Percentiles rank a stretch among this genome's conserved stretches.
Conservation (phyloP, 75 land plant species). For the Selaginella tamariscina region DNA sequence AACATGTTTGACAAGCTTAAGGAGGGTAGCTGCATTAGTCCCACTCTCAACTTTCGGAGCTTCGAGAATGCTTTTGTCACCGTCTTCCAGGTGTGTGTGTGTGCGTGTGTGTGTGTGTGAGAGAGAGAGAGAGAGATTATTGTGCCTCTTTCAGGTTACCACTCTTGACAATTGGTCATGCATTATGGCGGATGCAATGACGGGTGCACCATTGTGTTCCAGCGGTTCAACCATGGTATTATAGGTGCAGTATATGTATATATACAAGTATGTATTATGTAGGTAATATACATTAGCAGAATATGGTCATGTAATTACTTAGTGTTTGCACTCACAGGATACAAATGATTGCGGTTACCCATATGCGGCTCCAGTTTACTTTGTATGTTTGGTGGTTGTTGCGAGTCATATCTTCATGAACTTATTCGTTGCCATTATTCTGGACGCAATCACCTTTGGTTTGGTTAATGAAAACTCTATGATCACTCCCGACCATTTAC, state of each 20-base stretch:
- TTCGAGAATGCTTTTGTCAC: constrained; percentile 19
- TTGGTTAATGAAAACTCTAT: constrained; percentile 30
- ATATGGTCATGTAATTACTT: too few species aligned
- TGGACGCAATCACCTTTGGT: constrained; percentile 32
- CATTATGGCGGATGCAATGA: constrained; percentile 18
- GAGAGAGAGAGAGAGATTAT: too few species aligned
- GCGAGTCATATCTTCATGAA: constrained; percentile 26
- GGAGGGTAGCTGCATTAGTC: constrained; percentile 20
- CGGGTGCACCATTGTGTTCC: constrained; percentile 11
- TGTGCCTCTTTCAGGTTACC: too few species aligned
- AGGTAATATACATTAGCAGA: too few species aligned
- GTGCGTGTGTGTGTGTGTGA: too few species aligned
- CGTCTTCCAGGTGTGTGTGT: constrained; percentile 34
- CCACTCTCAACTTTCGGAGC: constrained; percentile 15
- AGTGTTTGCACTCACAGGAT: constrained; percentile 11
- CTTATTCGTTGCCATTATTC: constrained; percentile 28
- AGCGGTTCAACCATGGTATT: too few species aligned
- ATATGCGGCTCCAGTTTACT: constrained; percentile 12
- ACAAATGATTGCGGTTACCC: constrained; percentile 21
- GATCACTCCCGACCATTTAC: constrained; percentile 21
- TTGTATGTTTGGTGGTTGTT: constrained; percentile 17
- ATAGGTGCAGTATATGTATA: too few species aligned
- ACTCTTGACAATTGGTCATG: constrained; percentile 33
- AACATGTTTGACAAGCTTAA: constrained; percentile 18
- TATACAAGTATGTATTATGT: too few species aligned